Percentiles rank a stretch among this genome's conserved stretches.
phyloP scores from a whole-genome alignment of 2,329 filamentous ascomycete genomes.

The Dactylellina haptotyla region DNA sequence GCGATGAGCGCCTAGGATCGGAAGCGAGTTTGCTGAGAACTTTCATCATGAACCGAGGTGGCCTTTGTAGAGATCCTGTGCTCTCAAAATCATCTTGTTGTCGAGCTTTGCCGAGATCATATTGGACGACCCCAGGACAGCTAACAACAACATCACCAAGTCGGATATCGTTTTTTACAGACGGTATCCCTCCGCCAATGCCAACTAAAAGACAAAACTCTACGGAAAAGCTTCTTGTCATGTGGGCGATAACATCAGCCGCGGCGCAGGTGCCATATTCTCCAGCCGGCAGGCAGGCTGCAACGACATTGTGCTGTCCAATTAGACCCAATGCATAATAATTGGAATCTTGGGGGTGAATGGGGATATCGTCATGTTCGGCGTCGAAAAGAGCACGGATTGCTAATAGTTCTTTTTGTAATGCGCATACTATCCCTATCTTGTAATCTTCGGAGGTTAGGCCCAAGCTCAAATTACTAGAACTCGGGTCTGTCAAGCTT shows the following conservation, averaged over 20 bases:
- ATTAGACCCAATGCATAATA: constrained; percentile 18
- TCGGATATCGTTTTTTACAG: constrained; percentile 7
- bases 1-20: background rate
- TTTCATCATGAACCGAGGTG: background rate
- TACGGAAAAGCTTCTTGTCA: constrained; percentile 18
- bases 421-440: constrained; percentile 27
- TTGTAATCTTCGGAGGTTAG: constrained; percentile 4
- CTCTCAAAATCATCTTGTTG: background rate
- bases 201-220: constrained; percentile 23
- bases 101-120: background rate
- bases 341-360: constrained; percentile 2
- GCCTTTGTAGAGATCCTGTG: background rate
- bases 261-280: constrained; percentile 18
- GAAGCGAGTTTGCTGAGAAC: background rate
- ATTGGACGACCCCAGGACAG: constrained; percentile 2
- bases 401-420: constrained; percentile 27
- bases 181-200: constrained; percentile 27
- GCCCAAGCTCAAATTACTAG: too few species aligned
- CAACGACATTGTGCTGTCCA: constrained; percentile 12
- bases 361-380: background rate
- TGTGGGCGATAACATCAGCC: background rate
- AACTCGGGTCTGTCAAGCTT: background rate
- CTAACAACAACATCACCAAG: constrained; percentile 41
- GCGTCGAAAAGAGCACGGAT: constrained; percentile 15
- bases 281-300: constrained; percentile 9